Conservation (phyloP, 306 rosid genomes). For the Trichosanthes truncata region DNA sequence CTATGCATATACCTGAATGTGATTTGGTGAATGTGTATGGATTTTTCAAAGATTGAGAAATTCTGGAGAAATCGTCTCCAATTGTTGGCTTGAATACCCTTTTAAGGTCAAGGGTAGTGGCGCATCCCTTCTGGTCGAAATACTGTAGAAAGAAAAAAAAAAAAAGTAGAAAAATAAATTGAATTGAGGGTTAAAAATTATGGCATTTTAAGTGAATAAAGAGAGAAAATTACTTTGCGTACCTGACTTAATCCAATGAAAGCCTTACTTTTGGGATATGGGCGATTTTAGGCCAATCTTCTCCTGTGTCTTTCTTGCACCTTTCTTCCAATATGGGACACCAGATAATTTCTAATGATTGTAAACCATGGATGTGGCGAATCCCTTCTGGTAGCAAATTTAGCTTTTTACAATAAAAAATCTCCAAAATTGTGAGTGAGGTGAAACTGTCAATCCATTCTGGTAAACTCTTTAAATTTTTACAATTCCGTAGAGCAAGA, state of each 20-base stretch:
- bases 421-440: background rate
- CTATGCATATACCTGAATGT: no score
- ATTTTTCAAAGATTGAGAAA: no score
- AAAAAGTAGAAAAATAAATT: no score
- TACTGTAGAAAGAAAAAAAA: no score
- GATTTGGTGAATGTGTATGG: no score
- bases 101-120: no score
- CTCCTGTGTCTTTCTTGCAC: background rate
- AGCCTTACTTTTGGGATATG: background rate
- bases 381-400: background rate
- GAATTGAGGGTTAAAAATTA: no score
- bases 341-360: fast-evolving
- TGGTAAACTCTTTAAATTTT: background rate
- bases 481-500: background rate
- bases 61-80: no score
- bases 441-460: background rate
- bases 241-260: background rate
- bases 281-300: constrained; percentile 1
- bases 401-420: background rate
- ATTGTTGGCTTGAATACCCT: no score
- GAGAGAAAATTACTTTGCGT: background rate
- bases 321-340: background rate
- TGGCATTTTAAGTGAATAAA: background rate
- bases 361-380: background rate
- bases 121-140: no score